phyloP scores from a whole-genome alignment of 441 rosid species.

The Populus trichocarpa region DNA sequence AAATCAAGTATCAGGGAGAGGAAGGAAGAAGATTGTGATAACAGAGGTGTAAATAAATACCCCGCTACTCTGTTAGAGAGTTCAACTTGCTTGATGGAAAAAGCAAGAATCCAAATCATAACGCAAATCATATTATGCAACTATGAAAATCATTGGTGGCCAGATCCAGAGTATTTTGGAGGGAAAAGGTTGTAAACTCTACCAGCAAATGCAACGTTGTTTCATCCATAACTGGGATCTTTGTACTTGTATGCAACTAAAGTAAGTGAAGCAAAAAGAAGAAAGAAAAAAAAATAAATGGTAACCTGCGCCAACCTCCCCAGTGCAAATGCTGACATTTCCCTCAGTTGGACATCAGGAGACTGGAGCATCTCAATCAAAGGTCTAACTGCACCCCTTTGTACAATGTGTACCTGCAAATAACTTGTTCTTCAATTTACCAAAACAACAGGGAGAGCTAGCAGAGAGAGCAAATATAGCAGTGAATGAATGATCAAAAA shows the following conservation, averaged over 20 bases:
- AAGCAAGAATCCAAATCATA: neutral
- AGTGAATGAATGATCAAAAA: conserved; percentile 4
- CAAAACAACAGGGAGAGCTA: neutral
- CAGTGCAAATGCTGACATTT: conserved; percentile 99
- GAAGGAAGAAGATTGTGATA: neutral
- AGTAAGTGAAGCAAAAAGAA: neutral
- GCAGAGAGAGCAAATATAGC: neutral
- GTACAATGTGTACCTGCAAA: conserved; percentile 92
- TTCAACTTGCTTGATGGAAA: neutral
- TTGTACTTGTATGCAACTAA: neutral
- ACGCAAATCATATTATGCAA: neutral
- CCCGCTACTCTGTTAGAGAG: neutral
- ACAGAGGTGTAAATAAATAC: neutral
- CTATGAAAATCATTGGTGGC: neutral
- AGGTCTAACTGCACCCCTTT: conserved; percentile 95
- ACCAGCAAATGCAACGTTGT: neutral
- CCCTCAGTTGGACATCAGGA: conserved; percentile 82
- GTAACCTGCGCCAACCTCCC: conserved; percentile 99
- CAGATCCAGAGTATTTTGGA: neutral
- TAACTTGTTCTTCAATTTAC: conserved; percentile 3
- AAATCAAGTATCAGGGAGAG: neutral
- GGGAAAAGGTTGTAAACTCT: neutral
- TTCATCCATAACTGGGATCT: neutral
- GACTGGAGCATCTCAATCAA: conserved; percentile 95
- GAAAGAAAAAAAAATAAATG: neutral